Conservation (phyloP, 768 basidiomycete species). For the Psilocybe azurescens region DNA sequence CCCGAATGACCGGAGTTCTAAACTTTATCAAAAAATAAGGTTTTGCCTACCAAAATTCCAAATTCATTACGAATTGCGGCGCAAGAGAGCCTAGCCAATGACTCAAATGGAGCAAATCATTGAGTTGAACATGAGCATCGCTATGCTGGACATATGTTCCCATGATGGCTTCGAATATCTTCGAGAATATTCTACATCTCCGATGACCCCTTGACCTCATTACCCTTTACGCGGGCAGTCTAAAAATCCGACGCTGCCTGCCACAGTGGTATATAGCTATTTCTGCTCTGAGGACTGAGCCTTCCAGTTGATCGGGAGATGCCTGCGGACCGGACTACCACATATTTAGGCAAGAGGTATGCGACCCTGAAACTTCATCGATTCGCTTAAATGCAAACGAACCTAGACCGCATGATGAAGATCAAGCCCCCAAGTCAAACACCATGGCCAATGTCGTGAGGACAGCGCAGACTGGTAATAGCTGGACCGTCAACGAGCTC, state of each 20-base stretch:
- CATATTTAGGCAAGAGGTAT: background rate
- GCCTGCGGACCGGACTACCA: background rate
- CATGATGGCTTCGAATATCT: background rate
- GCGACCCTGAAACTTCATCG: background rate
- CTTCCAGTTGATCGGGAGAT: background rate
- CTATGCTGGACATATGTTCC: background rate
- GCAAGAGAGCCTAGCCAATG: background rate
- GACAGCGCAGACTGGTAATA: background rate
- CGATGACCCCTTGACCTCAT: background rate
- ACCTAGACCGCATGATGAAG: background rate
- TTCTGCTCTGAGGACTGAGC: background rate
- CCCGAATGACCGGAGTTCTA: no score
- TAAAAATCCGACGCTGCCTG: background rate
- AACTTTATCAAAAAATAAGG: background rate
- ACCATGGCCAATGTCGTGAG: background rate
- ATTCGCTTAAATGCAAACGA: background rate
- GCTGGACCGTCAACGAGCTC: conserved; percentile 25
- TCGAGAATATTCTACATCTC: background rate
- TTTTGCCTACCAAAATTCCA: background rate
- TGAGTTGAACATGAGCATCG: background rate
- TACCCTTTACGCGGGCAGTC: background rate
- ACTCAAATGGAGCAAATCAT: background rate
- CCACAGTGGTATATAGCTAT: background rate
- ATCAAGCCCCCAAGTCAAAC: background rate
- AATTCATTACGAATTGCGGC: background rate